Conservation (phyloP, 2,329 filamentous ascomycete genomes). For the Xylariaceae sp. region DNA sequence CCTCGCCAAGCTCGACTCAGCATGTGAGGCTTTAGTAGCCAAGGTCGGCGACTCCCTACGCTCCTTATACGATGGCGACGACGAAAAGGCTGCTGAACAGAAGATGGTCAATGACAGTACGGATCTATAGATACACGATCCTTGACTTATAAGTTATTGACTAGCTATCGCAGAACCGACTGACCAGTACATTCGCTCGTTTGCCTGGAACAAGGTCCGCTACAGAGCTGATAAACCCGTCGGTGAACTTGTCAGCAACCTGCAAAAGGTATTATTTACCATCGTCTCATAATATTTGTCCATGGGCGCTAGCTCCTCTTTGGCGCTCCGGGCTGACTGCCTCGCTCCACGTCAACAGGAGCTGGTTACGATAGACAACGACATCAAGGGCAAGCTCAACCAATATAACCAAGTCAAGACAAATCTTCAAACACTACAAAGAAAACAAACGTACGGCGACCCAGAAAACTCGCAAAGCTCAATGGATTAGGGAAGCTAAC, state of each 20-base stretch:
- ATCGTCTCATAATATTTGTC: no score
- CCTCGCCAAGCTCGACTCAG: constrained; percentile 81
- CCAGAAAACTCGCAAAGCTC: background rate
- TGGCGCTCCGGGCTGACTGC: no score
- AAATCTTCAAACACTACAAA: constrained; percentile 78
- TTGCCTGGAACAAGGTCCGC: constrained; percentile 97
- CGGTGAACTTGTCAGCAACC: constrained; percentile 80
- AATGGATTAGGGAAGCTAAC: constrained; percentile 9
- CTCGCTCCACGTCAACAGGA: constrained; percentile 61
- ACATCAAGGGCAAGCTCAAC: constrained; percentile 91
- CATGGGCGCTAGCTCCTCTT: no score
- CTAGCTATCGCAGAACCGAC: constrained; percentile 75
- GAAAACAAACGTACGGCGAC: constrained; percentile 78
- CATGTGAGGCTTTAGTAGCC: constrained; percentile 80
- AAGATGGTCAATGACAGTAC: constrained; percentile 94
- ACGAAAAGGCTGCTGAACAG: constrained; percentile 81
- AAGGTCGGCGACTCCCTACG: constrained; percentile 89
- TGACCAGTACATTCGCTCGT: constrained; percentile 87
- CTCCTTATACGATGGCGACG: constrained; percentile 82
- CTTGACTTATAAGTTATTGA: constrained; percentile 33
- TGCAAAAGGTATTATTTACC: constrained; percentile 73
- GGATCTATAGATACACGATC: constrained; percentile 42
- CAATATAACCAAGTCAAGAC: constrained; percentile 94
- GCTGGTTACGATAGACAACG: constrained; percentile 89
- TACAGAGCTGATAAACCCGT: constrained; percentile 93